Evolutionary conservation across 2,329 filamentous ascomycete genomes (phyloP).

Genomic region (Pseudopyrenochaeta lycopersici): DNA sequence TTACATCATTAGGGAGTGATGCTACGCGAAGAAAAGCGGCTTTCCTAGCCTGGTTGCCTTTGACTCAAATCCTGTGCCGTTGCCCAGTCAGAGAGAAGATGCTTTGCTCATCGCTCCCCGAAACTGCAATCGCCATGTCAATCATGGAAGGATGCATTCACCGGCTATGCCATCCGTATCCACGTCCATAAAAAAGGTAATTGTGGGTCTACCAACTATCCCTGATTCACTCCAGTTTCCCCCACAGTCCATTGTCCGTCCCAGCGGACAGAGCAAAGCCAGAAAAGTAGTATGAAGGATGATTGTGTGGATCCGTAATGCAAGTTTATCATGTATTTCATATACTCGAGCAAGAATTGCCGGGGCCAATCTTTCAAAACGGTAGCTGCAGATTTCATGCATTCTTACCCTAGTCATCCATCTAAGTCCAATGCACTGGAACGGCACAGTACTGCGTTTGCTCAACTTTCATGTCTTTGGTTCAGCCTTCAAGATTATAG

Average conservation of each 20-base stretch:
- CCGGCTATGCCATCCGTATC: constrained; percentile 2
- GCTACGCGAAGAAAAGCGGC: not conserved
- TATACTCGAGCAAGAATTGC: constrained; percentile 1
- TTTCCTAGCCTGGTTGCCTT: not conserved
- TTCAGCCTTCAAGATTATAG: no score
- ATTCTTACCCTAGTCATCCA: not conserved
- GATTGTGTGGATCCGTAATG: not conserved
- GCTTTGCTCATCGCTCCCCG: constrained; percentile 1
- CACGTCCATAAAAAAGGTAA: not conserved
- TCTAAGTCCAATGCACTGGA: not conserved
- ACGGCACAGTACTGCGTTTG: not conserved
- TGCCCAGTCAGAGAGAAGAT: not conserved
- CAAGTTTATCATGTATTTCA: not conserved
- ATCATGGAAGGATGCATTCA: constrained; percentile 2
- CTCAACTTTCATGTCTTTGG: not conserved
- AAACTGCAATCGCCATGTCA: constrained; percentile 5
- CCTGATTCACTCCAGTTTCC: constrained; percentile 17
- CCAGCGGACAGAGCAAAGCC: not conserved
- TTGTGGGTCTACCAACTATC: constrained; percentile 12
- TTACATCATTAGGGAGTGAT: not conserved
- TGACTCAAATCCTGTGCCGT: not conserved
- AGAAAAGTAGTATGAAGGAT: not conserved
- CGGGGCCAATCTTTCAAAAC: not conserved
- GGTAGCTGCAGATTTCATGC: constrained; percentile 1
- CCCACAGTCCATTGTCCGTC: constrained; percentile 26